Base-by-base conservation (phyloP, 2,329 filamentous ascomycete species). In the Aspergillus japonicus region DNA sequence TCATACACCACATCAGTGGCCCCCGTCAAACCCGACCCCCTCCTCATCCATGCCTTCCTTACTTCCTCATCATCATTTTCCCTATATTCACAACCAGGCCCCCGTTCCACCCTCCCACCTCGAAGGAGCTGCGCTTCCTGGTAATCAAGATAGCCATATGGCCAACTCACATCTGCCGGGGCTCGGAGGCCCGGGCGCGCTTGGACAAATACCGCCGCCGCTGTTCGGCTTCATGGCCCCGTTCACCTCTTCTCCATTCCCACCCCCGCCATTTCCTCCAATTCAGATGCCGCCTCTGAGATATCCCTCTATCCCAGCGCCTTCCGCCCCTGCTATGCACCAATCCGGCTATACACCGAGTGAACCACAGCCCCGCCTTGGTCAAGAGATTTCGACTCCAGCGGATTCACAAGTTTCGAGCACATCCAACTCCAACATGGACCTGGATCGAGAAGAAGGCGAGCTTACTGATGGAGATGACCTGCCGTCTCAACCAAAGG, bases 401-500 rank as follows among this genome's bases (percentile, higher is more conserved):
- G 50, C 55, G n/a, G 52, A 61, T 48, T 35, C 54, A 16, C 63
- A 59, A 53, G 58, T 29, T 19, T 48, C 48, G n/a, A 31, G 44
- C 16, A 71, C 71, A 52, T 50, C 74, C 11, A 62, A 63, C 31
- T 68, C 73, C 16, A 69, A 72, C 31, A 65, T 73, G 52, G 72
- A 80, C 50, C 73, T 73, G 57, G 81, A 83, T 58, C 78, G 78
- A 58, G 90, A 95, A 69, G 91, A 96, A 68, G 90, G 89, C 16
- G 91, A 96, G 72, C 73, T 95, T 31, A 90, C 86, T 63, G 91
- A 94, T 67, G 84, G 82, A 19, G 87, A 89, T 66, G 81, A 83
- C 10, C 48, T 24, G 7, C 23, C 50, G 19, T 48, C 48, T 8
- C 48, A 47, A 8, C 47, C 58, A 16, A 59, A 23, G 8, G 11